A percentile compares a stretch with the other conserved stretches of the same genome.
These are phyloP conservation scores for Eucalyptus lansdowneana DNA, from an alignment of 345 rosid species.

Conservation along the genomic window DNA sequence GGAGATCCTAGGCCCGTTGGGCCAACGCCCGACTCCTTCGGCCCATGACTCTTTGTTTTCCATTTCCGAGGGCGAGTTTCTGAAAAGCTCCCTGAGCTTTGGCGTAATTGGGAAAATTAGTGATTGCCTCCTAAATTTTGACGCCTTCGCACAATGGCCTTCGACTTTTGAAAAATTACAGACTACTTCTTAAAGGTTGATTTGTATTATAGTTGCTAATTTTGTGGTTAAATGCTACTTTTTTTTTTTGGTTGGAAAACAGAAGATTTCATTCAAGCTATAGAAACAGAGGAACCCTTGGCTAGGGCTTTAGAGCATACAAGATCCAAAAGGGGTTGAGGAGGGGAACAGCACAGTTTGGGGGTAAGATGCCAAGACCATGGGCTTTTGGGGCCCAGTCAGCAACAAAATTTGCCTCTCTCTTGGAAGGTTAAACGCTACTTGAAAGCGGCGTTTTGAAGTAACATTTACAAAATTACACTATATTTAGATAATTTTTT, in stretches of 20 bases:
- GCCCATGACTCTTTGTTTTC: background rate
- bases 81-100: background rate
- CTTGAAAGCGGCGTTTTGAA: background rate
- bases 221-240: background rate
- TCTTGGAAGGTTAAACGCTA: no score
- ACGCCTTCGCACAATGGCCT: background rate
- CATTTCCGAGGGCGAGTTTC: background rate
- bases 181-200: background rate
- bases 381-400: no score
- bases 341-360: no score
- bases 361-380: no score
- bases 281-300: no score
- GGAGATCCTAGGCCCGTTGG: background rate
- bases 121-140: background rate
- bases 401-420: no score
- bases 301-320: no score
- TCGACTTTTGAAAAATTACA: background rate
- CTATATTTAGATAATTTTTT: background rate
- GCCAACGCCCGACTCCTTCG: background rate
- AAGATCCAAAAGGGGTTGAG: no score
- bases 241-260: no score
- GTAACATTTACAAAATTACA: background rate
- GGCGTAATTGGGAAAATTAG: background rate
- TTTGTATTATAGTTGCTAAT: no score
- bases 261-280: no score